Evolutionary conservation across 148 eudicot species (phyloP).

Genomic region (Fallopia convolvulus): DNA sequence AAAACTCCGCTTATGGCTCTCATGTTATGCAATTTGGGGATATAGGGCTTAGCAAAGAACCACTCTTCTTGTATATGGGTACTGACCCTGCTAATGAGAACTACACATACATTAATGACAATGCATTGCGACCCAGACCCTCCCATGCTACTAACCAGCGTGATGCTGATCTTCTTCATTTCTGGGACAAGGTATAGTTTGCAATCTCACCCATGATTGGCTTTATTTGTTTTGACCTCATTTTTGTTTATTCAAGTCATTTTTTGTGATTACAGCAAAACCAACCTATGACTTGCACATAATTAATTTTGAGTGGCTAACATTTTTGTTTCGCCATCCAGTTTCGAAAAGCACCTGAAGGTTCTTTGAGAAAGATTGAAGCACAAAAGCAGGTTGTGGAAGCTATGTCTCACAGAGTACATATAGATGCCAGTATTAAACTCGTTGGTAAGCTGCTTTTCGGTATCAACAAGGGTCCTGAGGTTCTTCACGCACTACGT

Average conservation of each 20-base stretch:
- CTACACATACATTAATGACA: conserved; percentile 42
- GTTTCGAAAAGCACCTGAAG: conserved; percentile 92
- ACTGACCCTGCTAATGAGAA: conserved; percentile 92
- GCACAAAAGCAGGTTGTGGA: conserved; percentile 73
- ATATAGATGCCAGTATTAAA: conserved; percentile 63
- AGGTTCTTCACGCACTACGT: conserved; percentile 49
- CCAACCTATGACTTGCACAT: background rate
- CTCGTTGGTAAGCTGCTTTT: conserved; percentile 85
- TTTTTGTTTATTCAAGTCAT: background rate
- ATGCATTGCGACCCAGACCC: conserved; percentile 37
- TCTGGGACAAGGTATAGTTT: conserved; percentile 80
- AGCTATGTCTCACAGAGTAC: conserved; percentile 89
- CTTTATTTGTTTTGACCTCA: background rate
- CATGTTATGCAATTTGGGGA: conserved; percentile 98
- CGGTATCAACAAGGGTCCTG: conserved; percentile 67
- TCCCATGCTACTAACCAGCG: conserved; percentile 85
- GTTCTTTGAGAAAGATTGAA: conserved; percentile 59
- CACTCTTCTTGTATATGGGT: conserved; percentile 64
- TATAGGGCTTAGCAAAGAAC: conserved; percentile 43
- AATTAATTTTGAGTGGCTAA: background rate
- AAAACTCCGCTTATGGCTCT: conserved; percentile 63
- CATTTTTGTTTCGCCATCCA: conserved; percentile 18
- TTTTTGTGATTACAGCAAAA: background rate
- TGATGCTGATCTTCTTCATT: conserved; percentile 95
- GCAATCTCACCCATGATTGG: background rate